Evolutionary conservation across 2,329 filamentous ascomycete genomes (phyloP).

Genomic region (Penicillium thymicola): DNA sequence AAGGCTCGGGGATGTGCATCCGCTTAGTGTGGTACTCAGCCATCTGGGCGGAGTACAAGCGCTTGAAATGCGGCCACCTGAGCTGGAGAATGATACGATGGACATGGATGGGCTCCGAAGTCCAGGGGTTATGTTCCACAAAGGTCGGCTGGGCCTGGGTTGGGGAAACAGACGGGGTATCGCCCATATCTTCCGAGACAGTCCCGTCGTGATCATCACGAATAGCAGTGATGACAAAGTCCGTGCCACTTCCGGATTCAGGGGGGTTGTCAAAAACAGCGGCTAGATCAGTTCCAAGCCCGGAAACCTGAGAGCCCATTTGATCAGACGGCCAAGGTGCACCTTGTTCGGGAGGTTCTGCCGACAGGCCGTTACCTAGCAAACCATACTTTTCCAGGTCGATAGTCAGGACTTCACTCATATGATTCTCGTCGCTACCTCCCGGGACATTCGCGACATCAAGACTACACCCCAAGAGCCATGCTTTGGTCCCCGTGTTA

Average conservation of each 20-base stretch:
- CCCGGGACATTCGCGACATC: slow-evolving; percentile 66
- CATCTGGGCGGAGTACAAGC: slow-evolving; percentile 92
- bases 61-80: slow-evolving; percentile 93
- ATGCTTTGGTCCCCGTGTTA: slow-evolving; percentile 90
- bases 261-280: slow-evolving; percentile 82
- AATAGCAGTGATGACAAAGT: slow-evolving; percentile 87
- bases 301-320: slow-evolving; percentile 52
- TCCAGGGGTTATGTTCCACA: slow-evolving; percentile 42
- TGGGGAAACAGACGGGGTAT: slow-evolving; percentile 34
- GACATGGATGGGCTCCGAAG: slow-evolving; percentile 84
- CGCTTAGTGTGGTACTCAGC: slow-evolving; percentile 93
- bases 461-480: slow-evolving; percentile 88
- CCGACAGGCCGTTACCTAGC: slow-evolving; percentile 70
- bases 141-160: slow-evolving; percentile 31
- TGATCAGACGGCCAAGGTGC: slow-evolving; percentile 53
- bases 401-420: slow-evolving; percentile 91
- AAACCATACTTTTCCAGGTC: slow-evolving; percentile 90
- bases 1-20: slow-evolving; percentile 97
- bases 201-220: slow-evolving; percentile 56
- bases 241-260: slow-evolving; percentile 78
- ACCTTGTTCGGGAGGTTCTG: slow-evolving; percentile 51
- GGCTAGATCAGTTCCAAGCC: slow-evolving; percentile 81
- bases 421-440: slow-evolving; percentile 77
- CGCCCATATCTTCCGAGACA: slow-evolving; percentile 52
- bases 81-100: slow-evolving; percentile 92